Evolutionary conservation across 2,329 filamentous ascomycete species (phyloP), one percentile per base, ranked within the genome.

Genomic region (Sarocladium kiliense): DNA sequence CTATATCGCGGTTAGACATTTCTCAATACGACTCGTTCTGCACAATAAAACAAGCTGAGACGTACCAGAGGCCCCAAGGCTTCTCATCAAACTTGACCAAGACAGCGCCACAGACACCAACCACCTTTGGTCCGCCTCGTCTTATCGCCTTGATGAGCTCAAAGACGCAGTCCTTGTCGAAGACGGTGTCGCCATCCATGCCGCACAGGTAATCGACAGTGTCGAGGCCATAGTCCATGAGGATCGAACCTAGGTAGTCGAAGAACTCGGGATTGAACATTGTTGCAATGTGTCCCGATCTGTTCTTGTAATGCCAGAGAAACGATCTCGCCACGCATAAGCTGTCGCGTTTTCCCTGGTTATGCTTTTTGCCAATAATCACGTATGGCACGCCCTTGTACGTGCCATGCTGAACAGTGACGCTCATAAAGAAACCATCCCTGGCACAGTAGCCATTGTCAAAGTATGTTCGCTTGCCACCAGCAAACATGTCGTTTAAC

Each of bases 341-440:
- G 49, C 75, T 75, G 60, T 79, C 77, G 2, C 75, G 69, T 62
- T 78, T 79, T 34, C 75, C 76, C 58, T 77, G 74, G 61, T 77
- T 78, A 61, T 76, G 72, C 14, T 72, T 66, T 61, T 79, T 79
- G 47, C 76, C 73, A 36, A 79, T 73, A 55, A 76, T 73, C 27
- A 77, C 65, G 55, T 74, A 78, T 0, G 76, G 75, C 0, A 77
- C 59, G 1, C 72, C 75, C 59, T 72, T 73, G 64, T 77, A 78
- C 32, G 62, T 66, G 0, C 77, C 77, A 0, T 66, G 72, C 21
- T 74, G 69, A 4, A 74, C 67, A 55, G 71, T 72, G 53, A 76
- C 69, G 5, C 75, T 74, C 74, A 77, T 77, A 37, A 72, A 72
- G 21, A 74, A 64, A 0, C 74, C 73, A 30, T 77, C 75, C 50